Base-by-base conservation (phyloP, 768 basidiomycete species). In the Imleria badia region DNA sequence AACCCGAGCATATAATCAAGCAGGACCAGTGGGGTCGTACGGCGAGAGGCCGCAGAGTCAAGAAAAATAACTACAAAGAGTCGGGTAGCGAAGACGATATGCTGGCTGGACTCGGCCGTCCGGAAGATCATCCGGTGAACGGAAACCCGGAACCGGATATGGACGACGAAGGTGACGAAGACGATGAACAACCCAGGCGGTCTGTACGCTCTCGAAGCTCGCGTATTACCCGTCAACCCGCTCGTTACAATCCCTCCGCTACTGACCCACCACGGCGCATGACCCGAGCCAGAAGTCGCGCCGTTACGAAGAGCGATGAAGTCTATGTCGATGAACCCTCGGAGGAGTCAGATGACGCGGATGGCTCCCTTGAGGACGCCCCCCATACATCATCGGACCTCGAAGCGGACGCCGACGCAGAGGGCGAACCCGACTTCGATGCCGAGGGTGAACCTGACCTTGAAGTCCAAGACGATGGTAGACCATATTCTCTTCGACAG, bases 401-500 rank as follows among this genome's bases (percentile, higher is more conserved):
- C 0, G 74, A 72, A 17, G 62, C 51, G n/a, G 72, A 73, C 36
- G 63, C 60, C 5, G 73, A 76, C 30, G 76, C 66, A 1, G 76
- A 73, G 34, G 70, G 61, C 0, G 79, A 80, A 57, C 70, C 62
- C 4, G 78, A 78, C 54, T 64, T 62, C 2, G 76, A 75, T 44
- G 72, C 55, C 0, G 77, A 74, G 20, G 74, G 66, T 5, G 76
- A 75, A 30, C 62, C 60, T 35, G 78, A 70, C 52, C 63, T 66
- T 2, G 80, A 81, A 49, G 47, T 71, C 15, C 78, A 78, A 43
- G 70, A 73, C 22, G 76, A 76, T 26, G 64, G 67, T 29, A 55
- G 52, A 62, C 65, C 67, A 19, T 93, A 93, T 61, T 65, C 82
- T 0, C 74, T 93, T 35, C 76, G 91, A 19, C 81, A 84, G 62